Evolutionary conservation across 1,284 basidiomycete species (phyloP), one percentile per base, ranked within the genome.

Genomic region (Entoloma clypeatum): DNA sequence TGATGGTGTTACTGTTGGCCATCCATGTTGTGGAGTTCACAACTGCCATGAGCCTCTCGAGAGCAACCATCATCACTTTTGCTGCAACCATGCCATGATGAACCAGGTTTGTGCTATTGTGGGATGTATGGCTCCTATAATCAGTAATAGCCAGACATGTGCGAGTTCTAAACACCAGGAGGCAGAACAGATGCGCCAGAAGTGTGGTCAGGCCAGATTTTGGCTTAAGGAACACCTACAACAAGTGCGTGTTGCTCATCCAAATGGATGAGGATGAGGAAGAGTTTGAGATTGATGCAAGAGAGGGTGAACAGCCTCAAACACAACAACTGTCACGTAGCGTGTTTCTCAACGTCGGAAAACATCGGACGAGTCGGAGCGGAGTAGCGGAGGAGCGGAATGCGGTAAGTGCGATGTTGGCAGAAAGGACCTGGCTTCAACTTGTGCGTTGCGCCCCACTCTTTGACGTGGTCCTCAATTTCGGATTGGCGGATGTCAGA

Each of bases 1-100:
- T 5, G 59, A 66, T 45, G 57, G 58, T 0, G 32, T 65, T 2
- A 51, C 55, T 1, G 49, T 63, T 11, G 53, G 62, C 1, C 54
- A 49, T 23, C 51, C 53, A 2, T 55, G 56, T 16, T 65, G 62
- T 40, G 45, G 41, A 26, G 3, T 42, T 7, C 32, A 50, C 27
- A 49, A 53, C 21, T 66, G 64, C 38, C 36, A 50, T 5, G 39
- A 27, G 6, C 50, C 52, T 39, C 19, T 56, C 1, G 9, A n/a
- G 0, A 54, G 32, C 16, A 55, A 41, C 10, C 23, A 31, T 0
- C 24, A 59, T 27, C 40, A 37, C 0, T 65, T 55, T 40, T 65
- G 62, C 21, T n/a, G 21, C 0, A 0, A 4, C 0, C 59, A 63
- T 37, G 0, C 18, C 1, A 1, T 33, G 1, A 24, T 43, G 1